Conservation (phyloP, 345 rosid species). For the Salix viminalis region DNA sequence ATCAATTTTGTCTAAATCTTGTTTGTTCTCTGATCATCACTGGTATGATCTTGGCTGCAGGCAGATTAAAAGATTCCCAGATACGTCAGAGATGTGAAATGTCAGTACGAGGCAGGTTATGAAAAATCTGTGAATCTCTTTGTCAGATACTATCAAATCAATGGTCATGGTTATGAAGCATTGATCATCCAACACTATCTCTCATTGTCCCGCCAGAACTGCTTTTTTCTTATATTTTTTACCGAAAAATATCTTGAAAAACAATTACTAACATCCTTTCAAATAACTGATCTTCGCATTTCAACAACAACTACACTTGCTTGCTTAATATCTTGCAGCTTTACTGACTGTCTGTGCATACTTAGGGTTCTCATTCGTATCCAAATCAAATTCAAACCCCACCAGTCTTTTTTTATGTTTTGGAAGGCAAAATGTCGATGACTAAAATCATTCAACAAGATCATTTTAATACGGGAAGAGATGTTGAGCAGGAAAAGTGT, state of each 20-base stretch:
- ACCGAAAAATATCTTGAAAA: too few species aligned
- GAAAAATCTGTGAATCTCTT: neutral
- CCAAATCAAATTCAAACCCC: too few species aligned
- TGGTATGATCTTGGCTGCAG: neutral
- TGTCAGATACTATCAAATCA: neutral
- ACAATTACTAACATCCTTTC: too few species aligned
- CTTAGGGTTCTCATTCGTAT: too few species aligned
- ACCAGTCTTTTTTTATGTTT: too few species aligned
- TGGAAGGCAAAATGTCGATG: too few species aligned
- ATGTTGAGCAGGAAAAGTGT: slow-evolving; percentile 41
- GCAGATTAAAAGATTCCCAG: neutral
- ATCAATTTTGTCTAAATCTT: neutral
- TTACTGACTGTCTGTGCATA: too few species aligned
- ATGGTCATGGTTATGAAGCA: neutral
- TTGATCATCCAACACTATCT: neutral
- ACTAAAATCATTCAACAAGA: too few species aligned
- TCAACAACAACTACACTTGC: too few species aligned
- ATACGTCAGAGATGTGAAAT: neutral
- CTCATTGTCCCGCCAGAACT: neutral
- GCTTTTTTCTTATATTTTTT: too few species aligned
- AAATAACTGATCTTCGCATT: too few species aligned
- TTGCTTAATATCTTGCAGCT: too few species aligned
- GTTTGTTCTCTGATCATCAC: neutral
- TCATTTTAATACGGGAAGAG: neutral
- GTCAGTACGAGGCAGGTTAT: neutral